Conservation (phyloP, 2,329 filamentous ascomycete species). For the Raffaelea arxii region DNA sequence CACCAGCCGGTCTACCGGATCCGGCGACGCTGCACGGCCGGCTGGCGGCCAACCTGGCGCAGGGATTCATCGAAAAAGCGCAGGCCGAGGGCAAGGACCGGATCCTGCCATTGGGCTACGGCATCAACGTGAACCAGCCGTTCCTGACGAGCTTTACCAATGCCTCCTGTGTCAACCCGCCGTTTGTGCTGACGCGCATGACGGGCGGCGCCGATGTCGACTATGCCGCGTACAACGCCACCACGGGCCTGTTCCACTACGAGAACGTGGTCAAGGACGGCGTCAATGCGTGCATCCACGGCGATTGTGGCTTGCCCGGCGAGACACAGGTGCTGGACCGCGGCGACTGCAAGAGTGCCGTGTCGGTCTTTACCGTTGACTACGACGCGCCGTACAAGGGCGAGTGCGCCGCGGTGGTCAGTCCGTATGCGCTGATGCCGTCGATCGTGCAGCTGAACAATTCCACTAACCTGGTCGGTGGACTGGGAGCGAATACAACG, state of each 20-base stretch:
- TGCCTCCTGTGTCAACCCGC: slow-evolving; percentile 14
- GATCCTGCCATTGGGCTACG: slow-evolving; percentile 15
- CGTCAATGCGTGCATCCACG: slow-evolving; percentile 10
- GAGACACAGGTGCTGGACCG: slow-evolving; percentile 7
- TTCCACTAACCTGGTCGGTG: slow-evolving; percentile 6
- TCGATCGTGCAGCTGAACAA: slow-evolving; percentile 8
- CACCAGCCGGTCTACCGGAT: slow-evolving; percentile 12
- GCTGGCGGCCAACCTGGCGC: slow-evolving; percentile 12
- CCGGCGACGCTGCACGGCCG: slow-evolving; percentile 13
- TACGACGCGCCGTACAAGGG: slow-evolving; percentile 8
- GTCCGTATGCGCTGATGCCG: slow-evolving; percentile 7
- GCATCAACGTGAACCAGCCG: slow-evolving; percentile 16
- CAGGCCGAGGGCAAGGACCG: slow-evolving; percentile 3
- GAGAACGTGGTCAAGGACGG: slow-evolving; percentile 4
- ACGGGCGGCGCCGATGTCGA: slow-evolving; percentile 5
- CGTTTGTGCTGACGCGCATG: slow-evolving; percentile 13
- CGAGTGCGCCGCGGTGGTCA: background rate
- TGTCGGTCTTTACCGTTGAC: slow-evolving; percentile 14
- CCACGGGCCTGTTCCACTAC: slow-evolving; percentile 11
- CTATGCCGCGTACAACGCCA: slow-evolving; percentile 11
- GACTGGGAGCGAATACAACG: slow-evolving; percentile 53
- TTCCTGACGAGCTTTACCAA: slow-evolving; percentile 12
- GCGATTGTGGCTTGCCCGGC: slow-evolving; percentile 11
- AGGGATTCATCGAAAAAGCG: slow-evolving; percentile 14
- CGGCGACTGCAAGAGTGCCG: slow-evolving; percentile 12